Evolutionary conservation across 2,329 filamentous ascomycete genomes (phyloP).

Genomic region (Colletotrichum siamense): DNA sequence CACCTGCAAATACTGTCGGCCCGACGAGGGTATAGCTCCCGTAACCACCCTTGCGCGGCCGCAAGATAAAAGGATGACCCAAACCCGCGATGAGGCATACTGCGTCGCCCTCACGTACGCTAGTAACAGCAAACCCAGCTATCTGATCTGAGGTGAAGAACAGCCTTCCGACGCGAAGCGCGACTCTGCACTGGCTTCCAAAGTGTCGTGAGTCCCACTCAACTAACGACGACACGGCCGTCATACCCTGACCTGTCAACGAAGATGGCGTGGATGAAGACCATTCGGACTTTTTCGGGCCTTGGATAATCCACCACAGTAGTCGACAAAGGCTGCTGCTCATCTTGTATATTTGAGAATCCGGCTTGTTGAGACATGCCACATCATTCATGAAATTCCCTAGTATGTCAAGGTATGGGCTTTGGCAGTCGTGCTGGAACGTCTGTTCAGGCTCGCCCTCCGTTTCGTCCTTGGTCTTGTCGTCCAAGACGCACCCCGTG

Average conservation of each 20-base stretch:
- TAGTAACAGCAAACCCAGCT: background rate
- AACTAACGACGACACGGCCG: background rate
- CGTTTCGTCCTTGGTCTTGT: background rate
- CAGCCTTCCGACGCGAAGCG: background rate
- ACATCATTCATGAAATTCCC: background rate
- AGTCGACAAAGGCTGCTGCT: background rate
- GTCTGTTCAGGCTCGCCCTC: background rate
- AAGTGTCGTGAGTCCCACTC: background rate
- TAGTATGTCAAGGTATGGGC: background rate
- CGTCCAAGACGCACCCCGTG: background rate
- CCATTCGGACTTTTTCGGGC: background rate
- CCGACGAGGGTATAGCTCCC: background rate
- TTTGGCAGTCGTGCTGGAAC: background rate
- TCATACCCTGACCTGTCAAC: background rate
- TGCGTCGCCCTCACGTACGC: background rate
- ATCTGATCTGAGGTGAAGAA: background rate
- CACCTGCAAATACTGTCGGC: background rate
- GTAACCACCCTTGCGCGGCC: background rate
- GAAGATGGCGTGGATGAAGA: background rate
- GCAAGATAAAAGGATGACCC: background rate
- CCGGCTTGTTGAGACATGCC: background rate
- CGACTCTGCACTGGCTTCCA: background rate
- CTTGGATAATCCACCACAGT: background rate
- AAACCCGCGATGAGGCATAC: background rate
- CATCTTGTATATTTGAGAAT: background rate